phyloP scores from a whole-genome alignment of 768 basidiomycete genomes.

The Megacollybia marginata region DNA sequence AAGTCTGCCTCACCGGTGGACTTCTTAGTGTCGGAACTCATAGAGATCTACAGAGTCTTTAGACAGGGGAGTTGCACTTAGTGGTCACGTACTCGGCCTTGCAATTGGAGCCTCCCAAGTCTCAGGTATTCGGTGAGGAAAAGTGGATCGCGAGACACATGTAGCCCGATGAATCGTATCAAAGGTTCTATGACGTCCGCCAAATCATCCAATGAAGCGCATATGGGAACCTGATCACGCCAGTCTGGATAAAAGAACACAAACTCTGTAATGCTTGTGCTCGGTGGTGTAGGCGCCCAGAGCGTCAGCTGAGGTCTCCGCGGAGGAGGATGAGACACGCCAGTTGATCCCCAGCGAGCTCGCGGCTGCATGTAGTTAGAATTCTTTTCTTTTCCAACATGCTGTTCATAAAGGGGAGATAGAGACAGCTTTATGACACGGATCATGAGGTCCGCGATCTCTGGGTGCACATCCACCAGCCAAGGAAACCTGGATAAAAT shows the following conservation, averaged over 20 bases:
- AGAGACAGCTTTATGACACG: constrained; percentile 68
- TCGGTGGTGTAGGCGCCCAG: constrained; percentile 74
- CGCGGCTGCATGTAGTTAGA: constrained; percentile 58
- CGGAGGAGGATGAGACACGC: constrained; percentile 41
- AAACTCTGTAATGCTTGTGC: constrained; percentile 67
- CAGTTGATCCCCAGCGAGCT: constrained; percentile 53
- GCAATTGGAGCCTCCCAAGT: constrained; percentile 62
- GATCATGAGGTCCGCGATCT: constrained; percentile 82
- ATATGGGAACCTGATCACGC: constrained; percentile 62
- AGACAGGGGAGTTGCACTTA: background rate
- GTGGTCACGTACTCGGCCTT: constrained; percentile 36
- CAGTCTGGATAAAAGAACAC: constrained; percentile 90
- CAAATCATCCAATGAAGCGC: constrained; percentile 59
- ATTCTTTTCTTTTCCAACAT: constrained; percentile 53
- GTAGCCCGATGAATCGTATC: constrained; percentile 71
- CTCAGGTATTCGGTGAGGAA: constrained; percentile 78
- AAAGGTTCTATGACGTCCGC: constrained; percentile 71
- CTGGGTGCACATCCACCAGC: constrained; percentile 73
- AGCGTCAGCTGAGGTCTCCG: constrained; percentile 67
- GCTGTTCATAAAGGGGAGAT: constrained; percentile 54
- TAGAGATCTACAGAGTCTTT: constrained; percentile 25
- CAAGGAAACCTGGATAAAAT: constrained; percentile 81
- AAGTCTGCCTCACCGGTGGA: constrained; percentile 46
- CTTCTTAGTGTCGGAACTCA: constrained; percentile 59
- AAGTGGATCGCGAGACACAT: constrained; percentile 70